Conservation (phyloP, 2,329 filamentous ascomycete species). For the Trichoderma sp. region DNA sequence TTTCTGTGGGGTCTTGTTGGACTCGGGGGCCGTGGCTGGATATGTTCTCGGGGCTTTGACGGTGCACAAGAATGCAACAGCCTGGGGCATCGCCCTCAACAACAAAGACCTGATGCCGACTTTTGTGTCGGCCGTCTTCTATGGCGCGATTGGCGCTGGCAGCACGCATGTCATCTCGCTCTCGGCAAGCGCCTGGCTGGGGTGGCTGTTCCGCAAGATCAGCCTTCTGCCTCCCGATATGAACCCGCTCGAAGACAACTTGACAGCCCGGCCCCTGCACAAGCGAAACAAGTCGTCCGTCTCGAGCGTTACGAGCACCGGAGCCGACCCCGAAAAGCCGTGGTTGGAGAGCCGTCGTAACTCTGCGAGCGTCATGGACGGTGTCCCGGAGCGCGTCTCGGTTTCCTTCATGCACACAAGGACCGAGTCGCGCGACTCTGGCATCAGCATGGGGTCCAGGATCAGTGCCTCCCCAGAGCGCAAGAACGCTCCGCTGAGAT, state of each 20-base stretch:
- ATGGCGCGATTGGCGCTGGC: slow-evolving; percentile 64
- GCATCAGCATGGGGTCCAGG: slow-evolving; percentile 57
- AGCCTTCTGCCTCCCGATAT: slow-evolving; percentile 83
- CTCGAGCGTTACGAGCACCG: slow-evolving; percentile 47
- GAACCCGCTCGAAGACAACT: slow-evolving; percentile 86
- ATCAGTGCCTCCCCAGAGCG: slow-evolving; percentile 48
- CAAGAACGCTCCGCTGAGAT: slow-evolving; percentile 50
- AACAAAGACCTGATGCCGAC: slow-evolving; percentile 57
- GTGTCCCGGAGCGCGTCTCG: slow-evolving; percentile 53
- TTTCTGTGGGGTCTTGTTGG: slow-evolving; percentile 75
- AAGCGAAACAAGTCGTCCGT: slow-evolving; percentile 71
- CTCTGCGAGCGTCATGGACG: slow-evolving; percentile 50
- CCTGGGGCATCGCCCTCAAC: slow-evolving; percentile 71
- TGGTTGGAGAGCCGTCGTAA: slow-evolving; percentile 46
- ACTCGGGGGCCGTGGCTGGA: slow-evolving; percentile 59
- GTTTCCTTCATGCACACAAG: slow-evolving; percentile 84
- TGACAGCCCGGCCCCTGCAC: slow-evolving; percentile 72
- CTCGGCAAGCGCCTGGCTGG: slow-evolving; percentile 72
- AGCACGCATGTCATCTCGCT: slow-evolving; percentile 73
- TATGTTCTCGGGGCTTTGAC: slow-evolving; percentile 59
- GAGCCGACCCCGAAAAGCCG: slow-evolving; percentile 59
- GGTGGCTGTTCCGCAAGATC: slow-evolving; percentile 80
- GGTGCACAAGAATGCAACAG: slow-evolving; percentile 46
- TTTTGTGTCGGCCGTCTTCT: slow-evolving; percentile 69
- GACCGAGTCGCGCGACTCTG: slow-evolving; percentile 60